Evolutionary conservation across 805 yeast genomes (phyloP).

Genomic region (Ogataea nakhonphanomensis): DNA sequence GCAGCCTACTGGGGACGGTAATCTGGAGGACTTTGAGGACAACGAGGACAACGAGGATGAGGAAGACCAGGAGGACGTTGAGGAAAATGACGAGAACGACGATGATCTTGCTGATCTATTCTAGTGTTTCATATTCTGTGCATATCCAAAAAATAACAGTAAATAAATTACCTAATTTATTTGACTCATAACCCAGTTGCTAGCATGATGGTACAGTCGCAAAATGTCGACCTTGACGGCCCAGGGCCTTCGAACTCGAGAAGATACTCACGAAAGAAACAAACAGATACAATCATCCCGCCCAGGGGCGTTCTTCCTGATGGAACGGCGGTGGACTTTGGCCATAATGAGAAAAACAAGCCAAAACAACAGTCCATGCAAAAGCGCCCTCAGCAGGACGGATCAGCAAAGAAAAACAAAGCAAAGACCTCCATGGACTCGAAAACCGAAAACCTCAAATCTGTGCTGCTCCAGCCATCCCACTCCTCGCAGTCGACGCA

Average conservation of each 20-base stretch:
- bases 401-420: constrained; percentile 15
- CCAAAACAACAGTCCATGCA: constrained; percentile 15
- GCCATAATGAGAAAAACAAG: constrained; percentile 18
- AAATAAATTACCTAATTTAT: background rate
- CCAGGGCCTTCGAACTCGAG: constrained; percentile 33
- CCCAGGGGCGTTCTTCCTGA: constrained; percentile 33
- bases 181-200: constrained; percentile 2
- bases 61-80: constrained; percentile 32
- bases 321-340: constrained; percentile 28
- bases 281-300: constrained; percentile 25
- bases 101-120: constrained; percentile 32
- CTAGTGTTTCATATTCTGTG: constrained; percentile 10
- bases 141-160: background rate
- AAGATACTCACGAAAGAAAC: constrained; percentile 19
- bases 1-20: constrained; percentile 30
- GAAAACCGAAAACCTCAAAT: constrained; percentile 23
- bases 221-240: constrained; percentile 3
- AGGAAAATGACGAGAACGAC: constrained; percentile 31
- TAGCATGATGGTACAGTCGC: constrained; percentile 12
- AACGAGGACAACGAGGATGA: constrained; percentile 46
- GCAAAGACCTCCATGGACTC: constrained; percentile 20
- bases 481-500: constrained; percentile 2
- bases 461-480: constrained; percentile 16
- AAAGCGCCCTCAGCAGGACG: constrained; percentile 10
- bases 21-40: constrained; percentile 5